Conservation (phyloP, 495 filamentous ascomycete species). For the Durotheca rogersii region DNA sequence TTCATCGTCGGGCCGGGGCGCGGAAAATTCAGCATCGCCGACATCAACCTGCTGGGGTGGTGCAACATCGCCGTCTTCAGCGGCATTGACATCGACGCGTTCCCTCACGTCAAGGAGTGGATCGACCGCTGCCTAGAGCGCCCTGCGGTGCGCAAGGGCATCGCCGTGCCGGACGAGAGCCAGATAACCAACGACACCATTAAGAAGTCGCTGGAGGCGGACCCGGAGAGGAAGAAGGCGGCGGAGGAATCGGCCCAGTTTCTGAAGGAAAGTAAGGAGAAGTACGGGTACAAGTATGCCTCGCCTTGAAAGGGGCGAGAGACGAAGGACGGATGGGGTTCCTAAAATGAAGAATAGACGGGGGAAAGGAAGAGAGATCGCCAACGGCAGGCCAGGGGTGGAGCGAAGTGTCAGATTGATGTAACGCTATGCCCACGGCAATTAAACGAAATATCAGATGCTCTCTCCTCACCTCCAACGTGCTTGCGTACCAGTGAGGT, state of each 20-base stretch:
- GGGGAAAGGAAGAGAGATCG: no score
- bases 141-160: constrained; percentile 67
- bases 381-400: no score
- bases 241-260: constrained; percentile 20
- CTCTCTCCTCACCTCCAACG: background rate
- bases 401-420: no score
- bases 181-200: constrained; percentile 7
- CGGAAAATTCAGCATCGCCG: constrained; percentile 74
- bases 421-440: no score
- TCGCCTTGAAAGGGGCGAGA: constrained; percentile 39
- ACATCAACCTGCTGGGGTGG: constrained; percentile 74
- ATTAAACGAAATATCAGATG: no score
- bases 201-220: constrained; percentile 17
- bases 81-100: constrained; percentile 67
- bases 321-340: no score
- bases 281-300: constrained; percentile 42
- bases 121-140: constrained; percentile 59
- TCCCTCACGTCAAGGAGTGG: constrained; percentile 68
- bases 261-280: constrained; percentile 36
- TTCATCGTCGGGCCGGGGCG: constrained; percentile 63
- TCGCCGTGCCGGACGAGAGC: constrained; percentile 57
- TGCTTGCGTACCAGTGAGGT: background rate
- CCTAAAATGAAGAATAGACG: background rate
- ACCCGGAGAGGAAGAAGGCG: constrained; percentile 31
- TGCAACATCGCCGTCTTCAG: constrained; percentile 46